Conservation (phyloP, 176 grass and related monocot genomes). For the Chrysopogon serrulatus region DNA sequence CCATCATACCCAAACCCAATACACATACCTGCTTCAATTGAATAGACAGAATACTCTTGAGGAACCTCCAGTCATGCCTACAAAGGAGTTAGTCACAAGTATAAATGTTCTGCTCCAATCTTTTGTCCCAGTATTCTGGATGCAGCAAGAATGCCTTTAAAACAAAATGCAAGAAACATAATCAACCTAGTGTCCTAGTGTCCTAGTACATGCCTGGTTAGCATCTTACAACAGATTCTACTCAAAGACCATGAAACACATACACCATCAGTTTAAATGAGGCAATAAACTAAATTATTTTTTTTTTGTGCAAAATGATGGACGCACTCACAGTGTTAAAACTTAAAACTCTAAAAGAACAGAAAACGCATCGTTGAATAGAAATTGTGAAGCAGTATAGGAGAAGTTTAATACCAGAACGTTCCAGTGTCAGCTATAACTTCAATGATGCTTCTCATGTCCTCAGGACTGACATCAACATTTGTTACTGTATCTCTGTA, state of each 20-base stretch:
- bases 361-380: background rate
- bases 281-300: constrained; percentile 5
- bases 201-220: background rate
- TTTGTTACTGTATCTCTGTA: constrained; percentile 40
- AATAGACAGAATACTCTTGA: constrained; percentile 71
- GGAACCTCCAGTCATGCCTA: constrained; percentile 92
- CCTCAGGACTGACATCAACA: constrained; percentile 49
- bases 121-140: background rate
- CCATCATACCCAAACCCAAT: constrained; percentile 44
- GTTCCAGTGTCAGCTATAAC: constrained; percentile 80
- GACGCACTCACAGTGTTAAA: background rate
- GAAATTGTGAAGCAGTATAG: background rate
- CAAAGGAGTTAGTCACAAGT: constrained; percentile 27
- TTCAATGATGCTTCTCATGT: constrained; percentile 84
- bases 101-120: background rate
- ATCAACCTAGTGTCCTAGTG: constrained; percentile 6
- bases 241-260: background rate
- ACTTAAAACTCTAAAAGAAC: background rate
- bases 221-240: constrained; percentile 6
- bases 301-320: background rate
- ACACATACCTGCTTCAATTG: constrained; percentile 92
- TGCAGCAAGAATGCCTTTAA: constrained; percentile 10
- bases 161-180: background rate
- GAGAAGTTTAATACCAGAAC: constrained; percentile 69
- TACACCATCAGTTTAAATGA: background rate